Conservation (phyloP, 306 rosid species). For the Dryas octopetala region DNA sequence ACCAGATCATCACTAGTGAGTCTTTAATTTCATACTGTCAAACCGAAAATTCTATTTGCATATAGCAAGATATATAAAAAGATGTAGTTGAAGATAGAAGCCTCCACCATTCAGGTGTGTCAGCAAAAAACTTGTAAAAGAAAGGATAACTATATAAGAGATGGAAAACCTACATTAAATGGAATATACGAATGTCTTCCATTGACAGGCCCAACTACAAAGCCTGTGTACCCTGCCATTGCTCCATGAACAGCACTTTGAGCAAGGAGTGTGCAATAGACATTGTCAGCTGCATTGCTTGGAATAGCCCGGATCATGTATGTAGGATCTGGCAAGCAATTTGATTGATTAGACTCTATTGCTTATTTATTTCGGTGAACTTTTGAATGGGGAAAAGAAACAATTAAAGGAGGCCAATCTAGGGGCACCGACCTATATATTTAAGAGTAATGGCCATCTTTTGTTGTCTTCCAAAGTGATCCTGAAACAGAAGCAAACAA, state of each 20-base stretch:
- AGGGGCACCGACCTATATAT: conserved; percentile 65
- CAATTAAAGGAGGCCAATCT: conserved; percentile 16
- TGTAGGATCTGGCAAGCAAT: conserved; percentile 64
- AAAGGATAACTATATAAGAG: neutral
- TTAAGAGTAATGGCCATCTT: conserved; percentile 62
- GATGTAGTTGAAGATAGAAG: neutral
- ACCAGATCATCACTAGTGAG: conserved; percentile 8
- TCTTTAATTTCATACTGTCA: neutral
- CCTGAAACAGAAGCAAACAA: conserved; percentile 38
- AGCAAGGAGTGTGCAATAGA: conserved; percentile 86
- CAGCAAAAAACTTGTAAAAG: neutral
- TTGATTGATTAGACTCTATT: conserved; percentile 12
- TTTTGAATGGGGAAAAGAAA: conserved; percentile 15
- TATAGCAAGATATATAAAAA: neutral
- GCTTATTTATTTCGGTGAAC: neutral
- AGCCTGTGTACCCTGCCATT: conserved; percentile 93
- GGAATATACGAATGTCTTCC: conserved; percentile 89
- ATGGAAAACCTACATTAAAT: conserved; percentile 50
- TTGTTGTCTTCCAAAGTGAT: conserved; percentile 49
- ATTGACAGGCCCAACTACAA: conserved; percentile 70
- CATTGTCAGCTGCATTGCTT: conserved; percentile 85
- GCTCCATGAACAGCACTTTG: conserved; percentile 95
- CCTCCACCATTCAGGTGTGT: neutral
- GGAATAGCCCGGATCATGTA: conserved; percentile 95
- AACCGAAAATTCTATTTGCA: neutral